These are phyloP conservation scores for Alternaria arbusti DNA, from an alignment of 2,329 filamentous ascomycete species.

Conservation along the genomic window DNA sequence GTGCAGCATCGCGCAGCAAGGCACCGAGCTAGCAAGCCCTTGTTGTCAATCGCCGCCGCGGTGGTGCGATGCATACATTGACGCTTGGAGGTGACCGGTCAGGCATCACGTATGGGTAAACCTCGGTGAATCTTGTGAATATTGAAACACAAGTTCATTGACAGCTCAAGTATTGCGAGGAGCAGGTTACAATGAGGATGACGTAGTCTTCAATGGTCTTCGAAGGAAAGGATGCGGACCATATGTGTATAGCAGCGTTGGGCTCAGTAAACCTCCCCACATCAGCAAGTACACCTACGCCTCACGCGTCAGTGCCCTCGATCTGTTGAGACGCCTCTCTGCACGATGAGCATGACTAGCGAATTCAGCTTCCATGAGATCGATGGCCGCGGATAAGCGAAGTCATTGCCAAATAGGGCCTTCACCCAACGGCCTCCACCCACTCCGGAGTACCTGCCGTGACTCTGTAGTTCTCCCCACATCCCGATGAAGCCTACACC, in stretches of 20 bases:
- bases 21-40: conserved; percentile 6
- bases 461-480: neutral
- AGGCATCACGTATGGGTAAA: neutral
- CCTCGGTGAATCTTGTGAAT: neutral
- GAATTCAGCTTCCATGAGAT: neutral
- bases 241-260: neutral
- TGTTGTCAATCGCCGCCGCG: neutral
- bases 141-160: neutral
- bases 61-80: conserved; percentile 5
- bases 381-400: conserved; percentile 3
- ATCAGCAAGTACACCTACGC: neutral
- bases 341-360: conserved; percentile 2
- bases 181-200: neutral
- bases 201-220: neutral
- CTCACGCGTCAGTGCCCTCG: neutral
- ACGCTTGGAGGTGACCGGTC: neutral
- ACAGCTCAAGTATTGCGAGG: neutral
- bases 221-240: neutral
- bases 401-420: neutral
- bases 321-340: conserved; percentile 6
- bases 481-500: conserved; percentile 7
- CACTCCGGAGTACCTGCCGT: neutral
- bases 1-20: conserved; percentile 15
- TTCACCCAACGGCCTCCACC: neutral
- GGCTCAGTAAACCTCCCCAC: neutral